Evolutionary conservation across 2,329 filamentous ascomycete species (phyloP).

Genomic region (Endoconidiophora laricicola): DNA sequence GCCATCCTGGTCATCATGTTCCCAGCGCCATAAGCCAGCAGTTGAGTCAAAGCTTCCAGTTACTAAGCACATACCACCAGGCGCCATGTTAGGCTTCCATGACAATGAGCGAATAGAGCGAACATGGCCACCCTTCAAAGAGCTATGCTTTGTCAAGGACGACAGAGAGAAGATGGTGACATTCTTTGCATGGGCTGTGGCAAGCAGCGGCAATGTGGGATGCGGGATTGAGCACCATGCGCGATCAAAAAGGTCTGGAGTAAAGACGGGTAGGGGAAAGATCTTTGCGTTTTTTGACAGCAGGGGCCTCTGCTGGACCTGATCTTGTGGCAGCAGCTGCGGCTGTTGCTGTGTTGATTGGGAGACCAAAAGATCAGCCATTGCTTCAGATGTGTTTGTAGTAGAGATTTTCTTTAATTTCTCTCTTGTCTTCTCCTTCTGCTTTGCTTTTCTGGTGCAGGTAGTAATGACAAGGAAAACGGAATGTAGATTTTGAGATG

Average conservation of each 20-base stretch:
- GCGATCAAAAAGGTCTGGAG: slow-evolving; percentile 46
- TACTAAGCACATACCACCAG: slow-evolving; percentile 57
- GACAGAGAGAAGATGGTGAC: slow-evolving; percentile 80
- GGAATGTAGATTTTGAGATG: not conserved
- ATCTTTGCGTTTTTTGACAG: slow-evolving; percentile 18
- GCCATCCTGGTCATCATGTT: slow-evolving; percentile 17
- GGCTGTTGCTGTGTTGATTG: not conserved
- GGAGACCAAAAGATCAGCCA: no score
- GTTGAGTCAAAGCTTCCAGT: slow-evolving; percentile 90
- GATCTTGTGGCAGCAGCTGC: not conserved
- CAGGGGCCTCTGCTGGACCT: not conserved
- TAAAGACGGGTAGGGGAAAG: slow-evolving; percentile 32
- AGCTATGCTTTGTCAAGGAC: slow-evolving; percentile 62
- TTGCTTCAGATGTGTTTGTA: no score
- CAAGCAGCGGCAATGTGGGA: slow-evolving; percentile 71
- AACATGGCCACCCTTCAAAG: slow-evolving; percentile 73
- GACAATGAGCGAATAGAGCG: slow-evolving; percentile 71
- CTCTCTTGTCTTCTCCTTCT: no score
- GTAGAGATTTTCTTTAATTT: no score
- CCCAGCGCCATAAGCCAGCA: slow-evolving; percentile 66
- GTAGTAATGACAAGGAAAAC: no score
- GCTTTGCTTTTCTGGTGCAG: no score
- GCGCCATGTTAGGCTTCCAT: slow-evolving; percentile 62
- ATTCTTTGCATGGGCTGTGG: slow-evolving; percentile 73
- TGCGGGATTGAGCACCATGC: slow-evolving; percentile 80